These are phyloP conservation scores for Eucalyptus curtisii DNA, from an alignment of 345 rosid genomes.

Conservation along the genomic window DNA sequence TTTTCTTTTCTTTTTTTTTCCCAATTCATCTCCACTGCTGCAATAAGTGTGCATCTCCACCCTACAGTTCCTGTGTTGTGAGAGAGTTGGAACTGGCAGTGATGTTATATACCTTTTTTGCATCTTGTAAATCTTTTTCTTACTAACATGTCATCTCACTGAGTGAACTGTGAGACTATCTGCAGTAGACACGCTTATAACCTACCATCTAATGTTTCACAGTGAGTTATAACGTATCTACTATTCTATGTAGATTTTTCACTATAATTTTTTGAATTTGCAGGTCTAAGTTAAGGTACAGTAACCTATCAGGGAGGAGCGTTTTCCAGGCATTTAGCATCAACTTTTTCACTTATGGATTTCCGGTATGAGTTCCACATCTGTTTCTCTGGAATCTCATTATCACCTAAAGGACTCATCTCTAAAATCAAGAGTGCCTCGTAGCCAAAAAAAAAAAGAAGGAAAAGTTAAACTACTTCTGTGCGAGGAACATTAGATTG, in stretches of 20 bases:
- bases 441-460: not conserved
- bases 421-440: not conserved
- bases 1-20: not conserved
- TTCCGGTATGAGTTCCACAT: slow-evolving; percentile 18
- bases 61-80: not conserved
- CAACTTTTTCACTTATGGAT: slow-evolving; percentile 39
- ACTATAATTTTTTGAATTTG: not conserved
- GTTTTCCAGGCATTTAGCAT: slow-evolving; percentile 30
- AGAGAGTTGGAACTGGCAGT: not conserved
- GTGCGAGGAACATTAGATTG: not conserved
- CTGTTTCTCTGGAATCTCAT: not conserved
- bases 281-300: slow-evolving; percentile 22
- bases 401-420: not conserved
- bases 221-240: not conserved
- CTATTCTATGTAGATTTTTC: not conserved
- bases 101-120: not conserved
- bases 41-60: not conserved
- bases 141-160: not conserved
- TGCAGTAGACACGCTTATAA: not conserved
- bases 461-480: not conserved
- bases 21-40: not conserved
- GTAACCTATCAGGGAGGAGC: slow-evolving; percentile 16
- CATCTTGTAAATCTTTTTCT: not conserved
- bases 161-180: not conserved
- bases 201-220: not conserved